Evolutionary conservation across 257 asterid genomes (phyloP).

Genomic region (Verbena officinalis): DNA sequence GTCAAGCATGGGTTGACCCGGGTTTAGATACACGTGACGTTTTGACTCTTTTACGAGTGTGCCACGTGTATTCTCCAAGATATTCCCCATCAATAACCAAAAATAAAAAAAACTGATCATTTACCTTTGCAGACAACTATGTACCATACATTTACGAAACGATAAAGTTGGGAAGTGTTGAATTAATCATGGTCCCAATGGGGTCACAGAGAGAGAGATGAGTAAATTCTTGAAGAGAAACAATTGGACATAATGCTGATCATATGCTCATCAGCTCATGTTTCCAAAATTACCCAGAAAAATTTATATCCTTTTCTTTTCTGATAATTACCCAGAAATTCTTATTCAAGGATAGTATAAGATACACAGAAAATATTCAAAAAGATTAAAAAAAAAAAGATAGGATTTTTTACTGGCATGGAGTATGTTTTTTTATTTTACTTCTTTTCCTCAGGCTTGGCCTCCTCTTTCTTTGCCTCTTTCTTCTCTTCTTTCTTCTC

Average conservation of each 20-base stretch:
- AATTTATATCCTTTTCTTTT: too few species aligned
- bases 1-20: too few species aligned
- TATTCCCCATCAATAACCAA: too few species aligned
- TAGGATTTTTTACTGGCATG: background rate
- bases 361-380: background rate
- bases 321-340: background rate
- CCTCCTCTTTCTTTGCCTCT: conserved; percentile 36
- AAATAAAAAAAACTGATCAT: too few species aligned
- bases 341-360: background rate
- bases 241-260: background rate
- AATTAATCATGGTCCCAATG: background rate
- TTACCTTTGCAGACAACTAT: too few species aligned
- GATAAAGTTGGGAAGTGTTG: background rate
- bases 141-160: too few species aligned
- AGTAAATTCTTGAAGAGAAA: background rate
- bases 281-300: background rate
- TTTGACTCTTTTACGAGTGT: too few species aligned
- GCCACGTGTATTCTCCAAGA: too few species aligned
- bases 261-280: background rate
- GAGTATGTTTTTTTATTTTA: conserved; percentile 13
- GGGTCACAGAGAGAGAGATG: background rate
- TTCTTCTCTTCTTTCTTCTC: conserved; percentile 40
- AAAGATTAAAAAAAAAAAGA: background rate
- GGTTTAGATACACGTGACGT: too few species aligned
- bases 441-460: conserved; percentile 49